These are phyloP conservation scores for Dianthus caryophyllus DNA, from an alignment of 148 eudicot species.

Conservation along the genomic window DNA sequence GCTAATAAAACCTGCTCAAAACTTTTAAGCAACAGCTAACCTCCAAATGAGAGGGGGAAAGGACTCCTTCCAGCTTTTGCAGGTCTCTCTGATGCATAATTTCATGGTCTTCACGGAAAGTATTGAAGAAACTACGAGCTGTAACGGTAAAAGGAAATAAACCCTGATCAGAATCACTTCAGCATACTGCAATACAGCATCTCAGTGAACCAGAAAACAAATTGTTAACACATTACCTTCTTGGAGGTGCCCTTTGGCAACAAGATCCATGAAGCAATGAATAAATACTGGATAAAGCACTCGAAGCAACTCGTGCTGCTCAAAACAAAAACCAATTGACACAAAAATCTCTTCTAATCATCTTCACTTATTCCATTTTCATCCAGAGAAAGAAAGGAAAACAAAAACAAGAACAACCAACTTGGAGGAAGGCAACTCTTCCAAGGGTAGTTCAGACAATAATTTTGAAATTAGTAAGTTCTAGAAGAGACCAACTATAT, in stretches of 20 bases:
- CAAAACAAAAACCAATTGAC: conserved; percentile 7
- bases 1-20: neutral
- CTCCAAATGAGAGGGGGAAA: conserved; percentile 97
- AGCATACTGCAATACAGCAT: neutral
- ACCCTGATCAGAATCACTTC: neutral
- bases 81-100: conserved; percentile 84
- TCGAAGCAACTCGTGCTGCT: conserved; percentile 92
- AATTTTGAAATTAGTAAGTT: neutral
- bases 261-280: conserved; percentile 97
- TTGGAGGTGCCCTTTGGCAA: conserved; percentile 84
- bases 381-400: neutral
- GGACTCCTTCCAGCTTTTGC: conserved; percentile 94
- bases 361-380: neutral
- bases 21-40: conserved; percentile 34
- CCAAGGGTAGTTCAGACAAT: neutral
- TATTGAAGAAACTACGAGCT: conserved; percentile 80
- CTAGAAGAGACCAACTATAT: neutral
- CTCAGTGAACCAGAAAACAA: conserved; percentile 9
- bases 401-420: neutral
- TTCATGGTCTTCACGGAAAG: conserved; percentile 94
- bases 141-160: conserved; percentile 12
- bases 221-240: conserved; percentile 52
- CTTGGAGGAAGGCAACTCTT: neutral
- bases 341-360: neutral
- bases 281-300: conserved; percentile 93